A percentile compares a stretch with the other conserved stretches of the same genome.
Conservation (phyloP, 495 filamentous ascomycete genomes). For the Lineolata rhizophorae region DNA sequence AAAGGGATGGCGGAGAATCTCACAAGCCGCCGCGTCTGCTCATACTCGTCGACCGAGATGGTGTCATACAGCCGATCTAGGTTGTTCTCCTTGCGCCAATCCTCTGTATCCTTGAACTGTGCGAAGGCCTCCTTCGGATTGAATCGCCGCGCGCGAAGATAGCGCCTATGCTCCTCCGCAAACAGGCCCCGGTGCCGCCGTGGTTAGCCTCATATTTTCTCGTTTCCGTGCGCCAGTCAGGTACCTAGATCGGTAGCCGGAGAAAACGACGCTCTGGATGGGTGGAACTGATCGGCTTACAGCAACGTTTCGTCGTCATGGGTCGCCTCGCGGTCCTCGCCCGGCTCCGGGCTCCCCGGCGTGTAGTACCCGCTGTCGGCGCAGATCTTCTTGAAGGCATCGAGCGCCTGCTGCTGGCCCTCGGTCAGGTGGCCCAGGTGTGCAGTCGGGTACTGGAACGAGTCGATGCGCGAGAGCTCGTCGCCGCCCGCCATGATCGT, state of each 20-base stretch:
- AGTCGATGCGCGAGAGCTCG: conserved; percentile 10
- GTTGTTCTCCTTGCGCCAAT: conserved; percentile 62
- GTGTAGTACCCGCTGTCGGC: conserved; percentile 43
- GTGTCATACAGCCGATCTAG: conserved; percentile 18
- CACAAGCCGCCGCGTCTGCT: conserved; percentile 55
- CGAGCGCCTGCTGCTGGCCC: conserved; percentile 41
- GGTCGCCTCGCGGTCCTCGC: conserved; percentile 26
- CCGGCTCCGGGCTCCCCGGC: conserved; percentile 19
- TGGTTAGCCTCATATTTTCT: no score
- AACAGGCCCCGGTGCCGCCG: conserved; percentile 1
- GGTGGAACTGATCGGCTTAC: conserved; percentile 24
- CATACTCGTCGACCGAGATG: conserved; percentile 55
- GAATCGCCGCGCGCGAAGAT: conserved; percentile 58
- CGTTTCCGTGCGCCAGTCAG: no score
- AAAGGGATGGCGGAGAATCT: conserved; percentile 9
- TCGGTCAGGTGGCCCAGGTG: conserved; percentile 53
- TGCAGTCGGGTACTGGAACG: conserved; percentile 25
- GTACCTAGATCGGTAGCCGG: no score
- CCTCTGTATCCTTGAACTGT: conserved; percentile 77
- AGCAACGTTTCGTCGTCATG: conserved; percentile 68
- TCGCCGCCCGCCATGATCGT: no score
- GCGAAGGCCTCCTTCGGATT: conserved; percentile 47
- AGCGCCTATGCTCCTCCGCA: conserved; percentile 31
- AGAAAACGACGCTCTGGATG: no score
- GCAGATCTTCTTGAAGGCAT: conserved; percentile 43